Evolutionary conservation across 1,284 basidiomycete genomes (phyloP).

Genomic region (Quambalaria eucalypti): DNA sequence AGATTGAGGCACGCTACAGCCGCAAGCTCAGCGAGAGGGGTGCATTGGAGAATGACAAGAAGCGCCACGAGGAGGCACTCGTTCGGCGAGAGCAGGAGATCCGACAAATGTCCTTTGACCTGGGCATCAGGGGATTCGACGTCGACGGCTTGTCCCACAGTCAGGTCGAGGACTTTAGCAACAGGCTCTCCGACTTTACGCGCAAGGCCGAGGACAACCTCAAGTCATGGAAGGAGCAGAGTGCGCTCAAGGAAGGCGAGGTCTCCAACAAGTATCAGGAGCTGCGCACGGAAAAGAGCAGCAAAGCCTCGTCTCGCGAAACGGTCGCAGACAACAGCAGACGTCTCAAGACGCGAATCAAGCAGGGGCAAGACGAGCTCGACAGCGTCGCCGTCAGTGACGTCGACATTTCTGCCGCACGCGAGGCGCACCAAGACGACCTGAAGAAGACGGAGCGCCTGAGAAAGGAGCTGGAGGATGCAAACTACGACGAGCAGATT

Average conservation of each 20-base stretch:
- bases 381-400: slow-evolving; percentile 15
- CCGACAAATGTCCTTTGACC: slow-evolving; percentile 59
- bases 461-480: slow-evolving; percentile 21
- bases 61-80: slow-evolving; percentile 59
- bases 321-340: slow-evolving; percentile 17
- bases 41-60: slow-evolving; percentile 40
- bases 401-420: slow-evolving; percentile 18
- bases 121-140: slow-evolving; percentile 67
- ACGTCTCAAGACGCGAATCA: slow-evolving; percentile 21
- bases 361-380: slow-evolving; percentile 28
- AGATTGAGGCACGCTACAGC: slow-evolving; percentile 15
- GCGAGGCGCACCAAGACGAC: slow-evolving; percentile 16
- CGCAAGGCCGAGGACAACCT: slow-evolving; percentile 21
- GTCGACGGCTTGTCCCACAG: slow-evolving; percentile 59
- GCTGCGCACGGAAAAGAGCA: slow-evolving; percentile 17
- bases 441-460: slow-evolving; percentile 13
- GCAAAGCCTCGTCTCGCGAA: slow-evolving; percentile 21
- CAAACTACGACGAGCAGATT: slow-evolving; percentile 63
- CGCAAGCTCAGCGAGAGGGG: slow-evolving; percentile 36
- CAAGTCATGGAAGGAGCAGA: slow-evolving; percentile 9
- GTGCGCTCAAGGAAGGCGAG: slow-evolving; percentile 17
- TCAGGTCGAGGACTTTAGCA: slow-evolving; percentile 62
- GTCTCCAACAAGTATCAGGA: slow-evolving; percentile 22
- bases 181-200: slow-evolving; percentile 18
- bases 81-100: slow-evolving; percentile 66